A percentile compares a stretch with the other conserved stretches of the same genome.
Conservation (phyloP, 1,139 yeast species). For the Sugiyamaella paludigena region DNA sequence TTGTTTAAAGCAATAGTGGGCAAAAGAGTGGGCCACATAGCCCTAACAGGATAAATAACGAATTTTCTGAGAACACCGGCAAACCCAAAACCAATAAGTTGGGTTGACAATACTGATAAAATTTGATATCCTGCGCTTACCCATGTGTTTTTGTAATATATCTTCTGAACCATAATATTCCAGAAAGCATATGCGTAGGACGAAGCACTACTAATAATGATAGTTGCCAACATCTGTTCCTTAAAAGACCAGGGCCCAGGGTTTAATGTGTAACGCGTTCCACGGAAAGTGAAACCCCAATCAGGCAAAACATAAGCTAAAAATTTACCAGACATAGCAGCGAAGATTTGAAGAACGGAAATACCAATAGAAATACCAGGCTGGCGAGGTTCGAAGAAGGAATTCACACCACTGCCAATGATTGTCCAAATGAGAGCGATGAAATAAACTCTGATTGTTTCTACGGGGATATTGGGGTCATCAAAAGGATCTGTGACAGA, state of each 20-base stretch:
- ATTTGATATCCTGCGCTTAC: constrained; percentile 52
- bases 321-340: constrained; percentile 54
- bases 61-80: constrained; percentile 60
- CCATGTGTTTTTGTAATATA: constrained; percentile 46
- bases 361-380: constrained; percentile 49
- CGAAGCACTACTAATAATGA: constrained; percentile 45
- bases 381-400: constrained; percentile 55
- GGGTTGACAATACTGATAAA: constrained; percentile 51
- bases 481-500: constrained; percentile 50
- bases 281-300: constrained; percentile 45
- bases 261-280: constrained; percentile 44
- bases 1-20: constrained; percentile 56
- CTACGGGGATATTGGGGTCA: constrained; percentile 48
- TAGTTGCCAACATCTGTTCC: constrained; percentile 63
- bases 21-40: constrained; percentile 57
- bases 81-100: constrained; percentile 60
- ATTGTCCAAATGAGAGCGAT: constrained; percentile 56
- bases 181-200: constrained; percentile 48
- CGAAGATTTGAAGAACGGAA: constrained; percentile 54
- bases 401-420: constrained; percentile 55
- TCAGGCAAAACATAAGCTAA: constrained; percentile 44
- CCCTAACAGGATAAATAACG: constrained; percentile 54
- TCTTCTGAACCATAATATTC: constrained; percentile 45
- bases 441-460: constrained; percentile 49
- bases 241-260: constrained; percentile 66